Conservation (phyloP, 225 moss, liverwort and hornwort genomes). For the Straminergon stramineum region DNA sequence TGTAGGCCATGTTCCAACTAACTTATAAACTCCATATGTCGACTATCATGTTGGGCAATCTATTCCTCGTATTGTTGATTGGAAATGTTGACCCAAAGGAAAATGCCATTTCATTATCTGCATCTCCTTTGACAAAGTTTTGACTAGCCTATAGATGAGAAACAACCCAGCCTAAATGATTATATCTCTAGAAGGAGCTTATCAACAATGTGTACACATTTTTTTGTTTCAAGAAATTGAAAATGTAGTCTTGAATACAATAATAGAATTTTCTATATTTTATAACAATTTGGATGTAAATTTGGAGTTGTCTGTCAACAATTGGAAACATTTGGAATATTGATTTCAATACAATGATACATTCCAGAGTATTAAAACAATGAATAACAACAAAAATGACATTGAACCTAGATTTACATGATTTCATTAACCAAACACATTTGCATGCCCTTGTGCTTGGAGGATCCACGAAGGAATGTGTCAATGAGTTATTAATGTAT, state of each 20-base stretch:
- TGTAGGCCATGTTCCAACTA: neutral
- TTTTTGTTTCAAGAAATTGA: neutral
- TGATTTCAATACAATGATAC: neutral
- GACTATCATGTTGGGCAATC: neutral
- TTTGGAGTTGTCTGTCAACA: neutral
- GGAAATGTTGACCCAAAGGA: neutral
- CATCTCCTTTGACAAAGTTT: neutral
- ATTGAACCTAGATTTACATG: neutral
- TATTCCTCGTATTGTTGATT: neutral
- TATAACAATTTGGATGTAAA: neutral
- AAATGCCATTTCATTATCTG: neutral
- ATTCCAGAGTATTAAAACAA: neutral
- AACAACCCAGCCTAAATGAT: neutral
- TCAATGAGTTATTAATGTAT: neutral
- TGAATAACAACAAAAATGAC: neutral
- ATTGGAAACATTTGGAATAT: neutral
- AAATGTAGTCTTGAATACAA: neutral
- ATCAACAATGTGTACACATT: neutral
- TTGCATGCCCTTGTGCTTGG: accelerated
- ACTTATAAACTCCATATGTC: neutral
- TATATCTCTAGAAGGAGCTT: neutral
- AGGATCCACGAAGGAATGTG: neutral
- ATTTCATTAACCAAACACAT: neutral
- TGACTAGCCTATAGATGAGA: neutral
- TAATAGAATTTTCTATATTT: neutral